Conservation (phyloP, 1,284 basidiomycete species). For the Papiliotrema terrestris region DNA sequence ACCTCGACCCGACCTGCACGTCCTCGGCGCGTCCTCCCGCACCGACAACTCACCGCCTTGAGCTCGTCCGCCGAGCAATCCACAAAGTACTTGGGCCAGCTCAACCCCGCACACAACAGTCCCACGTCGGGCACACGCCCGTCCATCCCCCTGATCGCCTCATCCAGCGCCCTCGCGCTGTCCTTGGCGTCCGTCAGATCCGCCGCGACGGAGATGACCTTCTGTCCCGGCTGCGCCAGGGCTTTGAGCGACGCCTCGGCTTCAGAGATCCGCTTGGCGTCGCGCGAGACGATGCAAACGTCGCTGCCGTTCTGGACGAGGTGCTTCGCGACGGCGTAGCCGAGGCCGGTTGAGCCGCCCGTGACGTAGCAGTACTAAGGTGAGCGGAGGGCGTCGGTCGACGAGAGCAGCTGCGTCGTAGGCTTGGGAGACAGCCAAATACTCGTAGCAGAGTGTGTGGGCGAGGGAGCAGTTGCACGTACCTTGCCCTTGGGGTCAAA, state of each 20-base stretch:
- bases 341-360: constrained; percentile 76
- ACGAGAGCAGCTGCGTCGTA: too few species aligned
- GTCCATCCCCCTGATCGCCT: constrained; percentile 57
- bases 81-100: constrained; percentile 68
- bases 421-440: not conserved
- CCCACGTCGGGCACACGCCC: constrained; percentile 66
- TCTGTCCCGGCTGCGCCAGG: constrained; percentile 55
- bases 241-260: constrained; percentile 6
- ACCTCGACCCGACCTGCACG: too few species aligned
- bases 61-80: constrained; percentile 63
- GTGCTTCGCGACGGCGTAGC: constrained; percentile 65
- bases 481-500: constrained; percentile 15
- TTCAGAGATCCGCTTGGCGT: not conserved
- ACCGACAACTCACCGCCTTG: constrained; percentile 51
- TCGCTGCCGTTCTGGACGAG: constrained; percentile 64
- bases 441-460: not conserved
- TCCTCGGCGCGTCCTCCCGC: not conserved
- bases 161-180: constrained; percentile 59
- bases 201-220: constrained; percentile 61
- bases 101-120: constrained; percentile 71
- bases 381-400: not conserved
- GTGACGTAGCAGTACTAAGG: constrained; percentile 60
- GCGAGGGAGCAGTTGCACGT: not conserved
- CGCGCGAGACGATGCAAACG: constrained; percentile 69
- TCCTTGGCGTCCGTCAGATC: constrained; percentile 56